Percentiles rank a stretch among this genome's conserved stretches.
These are phyloP conservation scores for Cyclanthera cordifolia DNA, from an alignment of 306 rosid species.

Conservation along the genomic window DNA sequence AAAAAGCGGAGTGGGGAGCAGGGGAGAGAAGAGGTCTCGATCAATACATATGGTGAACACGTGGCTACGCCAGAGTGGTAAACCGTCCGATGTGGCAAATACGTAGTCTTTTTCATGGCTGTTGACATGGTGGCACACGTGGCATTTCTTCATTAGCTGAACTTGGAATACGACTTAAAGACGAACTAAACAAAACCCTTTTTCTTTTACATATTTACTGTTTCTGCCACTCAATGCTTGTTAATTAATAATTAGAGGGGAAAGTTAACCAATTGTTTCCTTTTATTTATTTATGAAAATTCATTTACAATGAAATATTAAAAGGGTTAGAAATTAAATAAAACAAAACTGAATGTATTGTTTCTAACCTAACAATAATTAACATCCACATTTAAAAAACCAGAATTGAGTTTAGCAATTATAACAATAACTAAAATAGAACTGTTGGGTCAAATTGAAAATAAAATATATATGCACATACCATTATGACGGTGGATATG, in stretches of 20 bases:
- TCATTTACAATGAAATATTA: too few species aligned
- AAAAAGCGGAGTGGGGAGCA: conserved; percentile 20
- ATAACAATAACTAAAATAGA: too few species aligned
- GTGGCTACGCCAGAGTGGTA: conserved; percentile 23
- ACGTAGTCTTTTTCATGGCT: conserved; percentile 17
- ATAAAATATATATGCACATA: too few species aligned
- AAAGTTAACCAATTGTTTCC: too few species aligned
- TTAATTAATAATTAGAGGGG: too few species aligned
- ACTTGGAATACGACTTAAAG: background rate
- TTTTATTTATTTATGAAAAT: too few species aligned
- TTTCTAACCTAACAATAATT: too few species aligned
- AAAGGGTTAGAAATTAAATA: too few species aligned
- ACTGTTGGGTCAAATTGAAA: too few species aligned
- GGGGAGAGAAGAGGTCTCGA: conserved; percentile 24
- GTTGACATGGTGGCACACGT: conserved; percentile 31
- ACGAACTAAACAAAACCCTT: background rate
- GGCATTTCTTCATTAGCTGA: conserved; percentile 1
- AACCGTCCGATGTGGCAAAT: conserved; percentile 24
- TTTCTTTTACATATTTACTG: background rate
- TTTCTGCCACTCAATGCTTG: background rate
- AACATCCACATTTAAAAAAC: too few species aligned
- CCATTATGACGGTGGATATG: background rate
- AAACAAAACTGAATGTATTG: too few species aligned
- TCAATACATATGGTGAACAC: conserved; percentile 28
- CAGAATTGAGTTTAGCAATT: too few species aligned